Percentiles rank a stretch among this genome's conserved stretches.
phyloP scores from a whole-genome alignment of 2,329 filamentous ascomycete species.

The Alternaria sp. region DNA sequence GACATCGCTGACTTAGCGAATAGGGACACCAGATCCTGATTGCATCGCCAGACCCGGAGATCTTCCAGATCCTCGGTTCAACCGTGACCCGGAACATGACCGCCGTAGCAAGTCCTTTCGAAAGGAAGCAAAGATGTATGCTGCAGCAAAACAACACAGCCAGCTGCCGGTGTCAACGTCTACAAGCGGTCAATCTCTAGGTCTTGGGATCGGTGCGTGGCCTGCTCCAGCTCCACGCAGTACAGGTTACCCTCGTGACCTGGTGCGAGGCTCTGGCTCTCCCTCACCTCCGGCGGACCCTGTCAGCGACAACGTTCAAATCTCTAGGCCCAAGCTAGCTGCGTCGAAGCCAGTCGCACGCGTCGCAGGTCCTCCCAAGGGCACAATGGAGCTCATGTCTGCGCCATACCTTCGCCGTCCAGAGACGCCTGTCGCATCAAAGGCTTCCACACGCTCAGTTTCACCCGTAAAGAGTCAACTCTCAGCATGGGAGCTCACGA shows the following conservation, averaged over 20 bases:
- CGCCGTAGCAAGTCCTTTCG: background rate
- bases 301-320: background rate
- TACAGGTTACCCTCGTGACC: background rate
- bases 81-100: background rate
- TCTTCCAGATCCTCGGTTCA: slow-evolving; percentile 10
- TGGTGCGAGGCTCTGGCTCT: background rate
- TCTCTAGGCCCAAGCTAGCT: background rate
- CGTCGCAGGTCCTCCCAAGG: background rate
- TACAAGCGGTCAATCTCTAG: background rate
- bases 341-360: background rate
- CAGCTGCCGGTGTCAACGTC: no score
- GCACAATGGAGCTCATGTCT: background rate
- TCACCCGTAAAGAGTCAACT: background rate
- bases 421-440: background rate
- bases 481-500: no score
- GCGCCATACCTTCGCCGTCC: background rate
- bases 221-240: background rate
- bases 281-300: background rate
- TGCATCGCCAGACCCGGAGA: slow-evolving; percentile 5
- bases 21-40: slow-evolving; percentile 12
- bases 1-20: background rate
- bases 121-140: background rate
- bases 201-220: background rate
- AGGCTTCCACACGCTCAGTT: background rate
- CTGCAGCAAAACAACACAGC: no score